phyloP scores from a whole-genome alignment of 2,329 filamentous ascomycete species.

The Penicillium sp. region DNA sequence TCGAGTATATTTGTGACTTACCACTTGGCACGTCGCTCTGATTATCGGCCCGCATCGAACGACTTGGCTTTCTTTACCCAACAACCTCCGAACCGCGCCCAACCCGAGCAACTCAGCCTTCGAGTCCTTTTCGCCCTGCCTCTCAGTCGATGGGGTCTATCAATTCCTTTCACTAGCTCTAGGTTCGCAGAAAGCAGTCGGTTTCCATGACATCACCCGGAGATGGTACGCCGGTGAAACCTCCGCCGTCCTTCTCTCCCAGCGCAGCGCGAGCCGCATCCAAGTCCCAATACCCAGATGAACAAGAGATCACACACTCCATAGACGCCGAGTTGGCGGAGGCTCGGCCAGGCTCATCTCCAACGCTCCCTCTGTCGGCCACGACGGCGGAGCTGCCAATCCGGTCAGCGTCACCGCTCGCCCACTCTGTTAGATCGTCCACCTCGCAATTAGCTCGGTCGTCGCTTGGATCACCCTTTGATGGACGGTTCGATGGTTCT shows the following conservation, averaged over 20 bases:
- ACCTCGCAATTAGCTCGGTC: constrained; percentile 45
- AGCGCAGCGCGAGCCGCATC: constrained; percentile 57
- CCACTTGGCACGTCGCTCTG: background rate
- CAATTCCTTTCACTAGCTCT: constrained; percentile 16
- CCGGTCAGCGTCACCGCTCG: constrained; percentile 61
- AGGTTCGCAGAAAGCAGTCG: constrained; percentile 26
- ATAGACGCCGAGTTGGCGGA: constrained; percentile 46
- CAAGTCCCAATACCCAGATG: constrained; percentile 53
- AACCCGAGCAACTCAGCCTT: constrained; percentile 1
- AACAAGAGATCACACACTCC: constrained; percentile 49
- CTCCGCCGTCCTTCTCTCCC: constrained; percentile 64
- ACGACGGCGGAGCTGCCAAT: constrained; percentile 64
- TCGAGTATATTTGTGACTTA: background rate
- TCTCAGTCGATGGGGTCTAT: constrained; percentile 30
- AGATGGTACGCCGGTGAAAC: constrained; percentile 61
- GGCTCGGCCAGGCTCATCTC: constrained; percentile 53
- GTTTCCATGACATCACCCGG: constrained; percentile 63
- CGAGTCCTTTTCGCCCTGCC: background rate
- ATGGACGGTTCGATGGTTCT: constrained; percentile 49
- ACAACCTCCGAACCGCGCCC: constrained; percentile 12
- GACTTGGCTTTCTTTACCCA: constrained; percentile 16
- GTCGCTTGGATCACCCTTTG: constrained; percentile 45
- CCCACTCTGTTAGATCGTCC: constrained; percentile 54
- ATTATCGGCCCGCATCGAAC: constrained; percentile 12
- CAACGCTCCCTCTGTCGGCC: constrained; percentile 49